Conservation (phyloP, 257 asterid species). For the Anisodus tanguticus region DNA sequence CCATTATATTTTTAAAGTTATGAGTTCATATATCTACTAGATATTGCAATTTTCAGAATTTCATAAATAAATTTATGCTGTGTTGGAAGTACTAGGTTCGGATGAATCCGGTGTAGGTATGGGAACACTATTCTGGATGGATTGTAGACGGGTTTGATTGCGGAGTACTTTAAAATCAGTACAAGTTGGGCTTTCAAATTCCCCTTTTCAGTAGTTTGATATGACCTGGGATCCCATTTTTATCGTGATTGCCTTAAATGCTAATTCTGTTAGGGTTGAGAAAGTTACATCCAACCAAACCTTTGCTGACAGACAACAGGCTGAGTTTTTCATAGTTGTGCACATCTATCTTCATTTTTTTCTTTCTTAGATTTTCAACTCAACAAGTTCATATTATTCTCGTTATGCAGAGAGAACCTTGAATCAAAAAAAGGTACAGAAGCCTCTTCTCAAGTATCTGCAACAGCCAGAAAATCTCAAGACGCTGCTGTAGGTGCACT, state of each 20-base stretch:
- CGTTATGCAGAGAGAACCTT: conserved; percentile 51
- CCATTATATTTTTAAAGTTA: no score
- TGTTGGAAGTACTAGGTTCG: no score
- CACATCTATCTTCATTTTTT: neutral
- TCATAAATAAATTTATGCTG: no score
- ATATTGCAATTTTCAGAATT: no score
- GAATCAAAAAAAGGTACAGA: conserved; percentile 60
- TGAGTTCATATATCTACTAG: no score
- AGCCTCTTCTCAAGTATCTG: conserved; percentile 49
- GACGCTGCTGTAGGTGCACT: conserved; percentile 88
- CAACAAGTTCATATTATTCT: conserved; percentile 1
- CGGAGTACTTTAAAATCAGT: neutral
- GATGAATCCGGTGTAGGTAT: no score
- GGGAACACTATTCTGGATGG: neutral
- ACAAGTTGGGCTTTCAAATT: neutral
- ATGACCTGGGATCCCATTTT: neutral
- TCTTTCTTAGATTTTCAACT: neutral
- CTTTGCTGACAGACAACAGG: neutral
- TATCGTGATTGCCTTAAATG: neutral
- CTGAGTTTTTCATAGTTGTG: neutral
- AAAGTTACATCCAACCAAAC: neutral
- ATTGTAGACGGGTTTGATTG: neutral
- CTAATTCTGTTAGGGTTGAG: neutral
- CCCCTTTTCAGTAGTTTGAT: neutral
- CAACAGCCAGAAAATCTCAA: conserved; percentile 65